A percentile compares a stretch with the other conserved stretches of the same genome.
Evolutionary conservation across 257 asterid species (phyloP).

Genomic region (Anisodus tanguticus): DNA sequence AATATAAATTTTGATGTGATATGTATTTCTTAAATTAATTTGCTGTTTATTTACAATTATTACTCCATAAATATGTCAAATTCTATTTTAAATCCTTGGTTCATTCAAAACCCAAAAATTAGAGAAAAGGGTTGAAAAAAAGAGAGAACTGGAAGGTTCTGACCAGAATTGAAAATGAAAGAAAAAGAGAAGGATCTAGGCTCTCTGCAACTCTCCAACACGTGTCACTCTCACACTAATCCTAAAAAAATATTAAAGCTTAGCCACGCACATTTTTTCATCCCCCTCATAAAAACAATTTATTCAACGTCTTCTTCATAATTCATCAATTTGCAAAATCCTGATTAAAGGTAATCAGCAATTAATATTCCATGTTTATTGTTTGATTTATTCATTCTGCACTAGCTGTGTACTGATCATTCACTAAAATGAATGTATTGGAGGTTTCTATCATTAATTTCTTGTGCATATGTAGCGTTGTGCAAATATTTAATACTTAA

Average conservation of each 20-base stretch:
- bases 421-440: neutral
- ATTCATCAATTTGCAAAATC: neutral
- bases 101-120: neutral
- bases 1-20: too few species aligned
- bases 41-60: too few species aligned
- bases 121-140: neutral
- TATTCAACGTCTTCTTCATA: neutral
- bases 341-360: neutral
- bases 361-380: neutral
- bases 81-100: neutral
- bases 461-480: too few species aligned
- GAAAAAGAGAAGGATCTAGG: constrained; percentile 14
- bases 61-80: too few species aligned
- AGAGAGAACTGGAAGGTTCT: constrained; percentile 2
- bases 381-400: neutral
- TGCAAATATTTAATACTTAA: too few species aligned
- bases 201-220: neutral
- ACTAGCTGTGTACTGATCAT: neutral
- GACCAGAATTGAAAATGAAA: neutral
- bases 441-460: neutral
- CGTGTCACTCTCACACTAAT: neutral
- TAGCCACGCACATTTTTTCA: neutral
- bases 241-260: neutral
- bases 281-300: neutral
- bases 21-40: too few species aligned